phyloP scores from a whole-genome alignment of 805 yeast species.

The Hanseniaspora singularis region DNA sequence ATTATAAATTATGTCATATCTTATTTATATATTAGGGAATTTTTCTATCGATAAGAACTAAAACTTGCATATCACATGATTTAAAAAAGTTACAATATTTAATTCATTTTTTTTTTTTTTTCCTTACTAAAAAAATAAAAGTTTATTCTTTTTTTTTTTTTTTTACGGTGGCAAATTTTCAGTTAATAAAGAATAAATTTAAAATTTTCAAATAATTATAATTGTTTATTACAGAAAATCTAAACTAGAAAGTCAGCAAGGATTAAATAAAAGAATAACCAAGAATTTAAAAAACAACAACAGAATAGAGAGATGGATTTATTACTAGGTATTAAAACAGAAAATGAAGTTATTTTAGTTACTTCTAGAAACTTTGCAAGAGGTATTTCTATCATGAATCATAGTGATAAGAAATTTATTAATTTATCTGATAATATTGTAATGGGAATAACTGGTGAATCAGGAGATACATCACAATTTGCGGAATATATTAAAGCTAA shows the following conservation, averaged over 20 bases:
- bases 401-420: constrained; percentile 70
- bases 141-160: no score
- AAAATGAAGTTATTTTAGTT: constrained; percentile 74
- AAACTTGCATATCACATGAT: no score
- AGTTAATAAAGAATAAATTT: not conserved
- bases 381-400: constrained; percentile 72
- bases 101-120: no score
- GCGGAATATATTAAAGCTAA: constrained; percentile 92
- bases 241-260: not conserved
- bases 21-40: no score
- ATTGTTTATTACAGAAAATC: no score
- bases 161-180: not conserved
- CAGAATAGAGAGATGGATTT: constrained; percentile 55
- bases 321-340: constrained; percentile 70
- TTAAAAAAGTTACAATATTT: no score
- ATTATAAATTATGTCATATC: no score
- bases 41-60: no score
- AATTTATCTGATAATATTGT: constrained; percentile 60
- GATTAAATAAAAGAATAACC: not conserved
- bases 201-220: no score
- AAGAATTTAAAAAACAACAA: not conserved
- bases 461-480: constrained; percentile 92
- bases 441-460: constrained; percentile 86
- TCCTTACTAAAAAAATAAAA: no score
- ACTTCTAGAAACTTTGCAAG: constrained; percentile 92